Evolutionary conservation across 148 eudicot species (phyloP), one percentile per base, ranked within the genome.

Genomic region (Pouteria glomerata): DNA sequence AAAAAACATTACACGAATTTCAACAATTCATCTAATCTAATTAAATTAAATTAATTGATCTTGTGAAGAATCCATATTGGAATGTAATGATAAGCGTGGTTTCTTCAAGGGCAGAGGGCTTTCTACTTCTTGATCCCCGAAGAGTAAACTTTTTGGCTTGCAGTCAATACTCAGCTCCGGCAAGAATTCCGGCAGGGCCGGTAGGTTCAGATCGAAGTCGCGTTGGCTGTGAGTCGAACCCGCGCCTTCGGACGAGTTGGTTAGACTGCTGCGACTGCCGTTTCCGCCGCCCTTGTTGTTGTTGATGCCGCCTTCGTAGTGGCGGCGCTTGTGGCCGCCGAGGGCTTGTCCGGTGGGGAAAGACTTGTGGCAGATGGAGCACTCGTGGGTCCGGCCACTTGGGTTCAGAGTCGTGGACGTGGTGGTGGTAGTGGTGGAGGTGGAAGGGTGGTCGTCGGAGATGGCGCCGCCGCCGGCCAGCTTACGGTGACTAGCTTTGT

Each of bases 401-500:
- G 82, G 85, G 59, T 78, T 78, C 1, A 85, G 69, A 15, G 58
- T 55, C 13, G 34, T 0, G 41, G 73, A 2, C 18, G 72, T 6
- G 6, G 57, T n/a, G 15, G 73, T 1, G 61, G 74, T 45, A 13
- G 81, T 2, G 16, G 71, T 8, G 39, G 86, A 57, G 2, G 78
- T 30, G 19, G 80, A 48, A 0, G 57, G 63, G 76, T 68, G 48
- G 65, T 56, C 34, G 58, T 66, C 75, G 8, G 75, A 53, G 13
- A 71, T 13, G 12, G 45, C 39, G 0, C n/a, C 13, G 10, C 68
- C 69, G 61, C 77, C 72, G 26, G 70, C 50, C 44, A 44, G 63
- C 67, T 86, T 90, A 0, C 96, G 89, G 85, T 90, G 96, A 64
- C 96, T 90, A 4, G 96, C 89, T 21, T 90, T 90, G 76, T 90